Base-by-base conservation (phyloP, 768 basidiomycete genomes). In the Mrakia blollopis region DNA sequence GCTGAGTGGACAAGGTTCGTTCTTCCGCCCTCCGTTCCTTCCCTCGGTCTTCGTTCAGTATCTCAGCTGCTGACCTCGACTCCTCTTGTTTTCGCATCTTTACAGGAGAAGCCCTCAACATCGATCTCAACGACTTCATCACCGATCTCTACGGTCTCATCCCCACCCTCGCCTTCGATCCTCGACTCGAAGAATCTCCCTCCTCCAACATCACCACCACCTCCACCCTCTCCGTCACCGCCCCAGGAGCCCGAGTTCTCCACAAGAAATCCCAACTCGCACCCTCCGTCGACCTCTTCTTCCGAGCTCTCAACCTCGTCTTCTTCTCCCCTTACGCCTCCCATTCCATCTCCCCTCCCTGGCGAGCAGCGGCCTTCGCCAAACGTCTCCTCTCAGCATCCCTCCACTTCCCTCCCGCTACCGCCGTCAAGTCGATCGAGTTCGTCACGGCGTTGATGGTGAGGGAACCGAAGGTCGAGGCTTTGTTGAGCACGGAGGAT, bases 71-170 rank as follows among this genome's bases (percentile, higher is more conserved):
- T 69, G 37, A 69, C 67, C 5, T 13, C 25, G 8, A 23, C 62
- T 73, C n/a, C 70, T 79, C 70, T 78, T 37, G 80, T 63, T 13
- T 23, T 39, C 41, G 39, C 39, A 61, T 50, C 71, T 10, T 77
- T 75, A 35, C 80, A 96, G 94, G 94, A 77, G 97, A 99, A 85
- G 93, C 96, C n/a, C 87, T 99, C 80, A 94, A 94, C 81, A 92
- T 99, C 82, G 97, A 98, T 86, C 87, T 98, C 74, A 87, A 86
- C 81, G 96, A 94, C 81, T 98, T 98, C 82, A 87, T 93, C 83
- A 88, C 89, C 72, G 88, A 89, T 35, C 87, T 99, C 13, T 98
- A 96, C 85, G 86, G 89, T 30, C 87, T 94, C 79, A 89, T 99
- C 79, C 86, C 91, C 14, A 88, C 91, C 6, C 85, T 96, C 80